Percentiles rank a stretch among this genome's conserved stretches.
phyloP scores from a whole-genome alignment of 2,329 filamentous ascomycete species.

The Pseudophaeomoniella oleicola region DNA sequence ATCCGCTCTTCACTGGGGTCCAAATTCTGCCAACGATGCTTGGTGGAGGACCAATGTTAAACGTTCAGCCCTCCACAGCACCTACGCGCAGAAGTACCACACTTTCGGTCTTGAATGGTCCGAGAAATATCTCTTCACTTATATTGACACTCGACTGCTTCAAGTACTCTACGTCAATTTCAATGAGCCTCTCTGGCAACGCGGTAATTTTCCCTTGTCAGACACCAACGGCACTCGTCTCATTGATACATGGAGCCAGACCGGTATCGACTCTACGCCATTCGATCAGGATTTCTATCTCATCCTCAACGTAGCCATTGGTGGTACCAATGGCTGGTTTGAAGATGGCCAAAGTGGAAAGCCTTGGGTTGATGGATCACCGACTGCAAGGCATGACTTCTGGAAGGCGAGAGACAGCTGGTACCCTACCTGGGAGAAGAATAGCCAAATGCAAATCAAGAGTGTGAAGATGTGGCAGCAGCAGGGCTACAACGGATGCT shows the following conservation, averaged over 20 bases:
- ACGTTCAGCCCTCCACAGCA: conserved; percentile 58
- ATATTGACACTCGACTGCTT: conserved; percentile 64
- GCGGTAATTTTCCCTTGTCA: conserved; percentile 51
- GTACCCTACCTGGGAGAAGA: conserved; percentile 53
- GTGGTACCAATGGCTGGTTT: conserved; percentile 74
- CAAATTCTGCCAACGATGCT: conserved; percentile 54
- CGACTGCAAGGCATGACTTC: conserved; percentile 59
- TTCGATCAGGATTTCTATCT: conserved; percentile 68
- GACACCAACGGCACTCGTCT: conserved; percentile 53
- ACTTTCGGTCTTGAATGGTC: conserved; percentile 76
- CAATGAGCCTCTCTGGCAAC: conserved; percentile 50
- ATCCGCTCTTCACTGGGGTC: conserved; percentile 72
- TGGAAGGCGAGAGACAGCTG: conserved; percentile 54
- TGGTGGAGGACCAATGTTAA: conserved; percentile 80
- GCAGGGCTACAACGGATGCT: conserved; percentile 30
- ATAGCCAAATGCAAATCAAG: conserved; percentile 53
- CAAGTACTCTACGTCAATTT: conserved; percentile 73
- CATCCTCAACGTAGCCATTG: conserved; percentile 61
- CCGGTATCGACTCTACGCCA: conserved; percentile 47
- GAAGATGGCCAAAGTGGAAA: conserved; percentile 56
- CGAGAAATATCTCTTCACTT: conserved; percentile 77
- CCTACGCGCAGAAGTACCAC: conserved; percentile 55
- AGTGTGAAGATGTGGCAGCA: conserved; percentile 59
- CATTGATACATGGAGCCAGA: conserved; percentile 48
- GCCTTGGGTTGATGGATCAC: conserved; percentile 61